Evolutionary conservation across 768 basidiomycete genomes (phyloP).

Genomic region (Panellus pusillus): DNA sequence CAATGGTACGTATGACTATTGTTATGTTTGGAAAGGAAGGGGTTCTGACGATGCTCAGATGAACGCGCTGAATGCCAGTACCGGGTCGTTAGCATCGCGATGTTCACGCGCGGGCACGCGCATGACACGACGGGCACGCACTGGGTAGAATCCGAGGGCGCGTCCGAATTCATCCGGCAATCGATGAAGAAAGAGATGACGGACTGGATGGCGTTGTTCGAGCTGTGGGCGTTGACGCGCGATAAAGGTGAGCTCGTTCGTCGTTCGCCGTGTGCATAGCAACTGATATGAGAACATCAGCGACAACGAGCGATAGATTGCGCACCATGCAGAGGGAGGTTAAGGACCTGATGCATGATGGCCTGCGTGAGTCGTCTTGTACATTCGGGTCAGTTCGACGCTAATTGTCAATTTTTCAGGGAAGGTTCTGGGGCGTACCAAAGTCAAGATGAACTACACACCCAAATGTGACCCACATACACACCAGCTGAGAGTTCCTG

Average conservation of each 20-base stretch:
- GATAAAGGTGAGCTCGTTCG: constrained; percentile 5
- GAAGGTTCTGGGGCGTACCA: background rate
- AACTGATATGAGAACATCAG: no score
- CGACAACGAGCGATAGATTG: no score
- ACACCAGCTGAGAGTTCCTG: no score
- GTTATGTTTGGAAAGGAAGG: no score
- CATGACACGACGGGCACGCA: background rate
- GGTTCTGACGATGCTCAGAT: no score
- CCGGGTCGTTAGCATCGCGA: background rate
- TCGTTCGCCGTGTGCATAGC: no score
- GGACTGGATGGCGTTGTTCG: constrained; percentile 4
- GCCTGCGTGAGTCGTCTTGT: constrained; percentile 13
- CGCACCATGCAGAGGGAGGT: background rate
- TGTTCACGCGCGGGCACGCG: no score
- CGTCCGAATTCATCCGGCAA: background rate
- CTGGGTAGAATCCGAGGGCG: background rate
- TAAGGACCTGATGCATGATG: background rate
- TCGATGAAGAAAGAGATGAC: background rate
- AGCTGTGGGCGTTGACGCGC: constrained; percentile 12
- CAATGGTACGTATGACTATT: no score
- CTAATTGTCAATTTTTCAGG: constrained; percentile 1
- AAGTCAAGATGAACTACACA: constrained; percentile 18
- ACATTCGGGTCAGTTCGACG: no score
- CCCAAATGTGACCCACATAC: no score
- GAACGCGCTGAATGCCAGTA: background rate